Conservation (phyloP, 176 grass and related monocot species). For the Miscanthus lutarioriparius region DNA sequence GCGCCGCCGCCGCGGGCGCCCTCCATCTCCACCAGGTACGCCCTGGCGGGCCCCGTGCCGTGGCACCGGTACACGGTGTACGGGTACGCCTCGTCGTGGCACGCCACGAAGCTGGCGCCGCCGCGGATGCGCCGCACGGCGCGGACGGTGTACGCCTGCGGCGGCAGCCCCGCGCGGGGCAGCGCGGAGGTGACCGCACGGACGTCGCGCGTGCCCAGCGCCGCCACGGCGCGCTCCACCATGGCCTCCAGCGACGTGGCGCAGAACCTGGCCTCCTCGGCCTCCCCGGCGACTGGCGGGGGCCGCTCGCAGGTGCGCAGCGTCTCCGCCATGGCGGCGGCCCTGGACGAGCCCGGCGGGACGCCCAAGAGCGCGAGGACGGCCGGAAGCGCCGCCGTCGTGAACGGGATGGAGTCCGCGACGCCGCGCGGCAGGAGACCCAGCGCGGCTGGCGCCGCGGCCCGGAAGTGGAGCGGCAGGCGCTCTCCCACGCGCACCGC, state of each 20-base stretch:
- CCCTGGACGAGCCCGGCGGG: neutral
- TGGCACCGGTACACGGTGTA: slow-evolving; percentile 60
- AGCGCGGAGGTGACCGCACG: slow-evolving; percentile 26
- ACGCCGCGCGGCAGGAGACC: slow-evolving; percentile 34
- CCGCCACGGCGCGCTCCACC: slow-evolving; percentile 34
- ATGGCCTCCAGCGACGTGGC: slow-evolving; percentile 49
- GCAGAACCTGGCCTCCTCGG: slow-evolving; percentile 48
- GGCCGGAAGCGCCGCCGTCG: slow-evolving; percentile 12
- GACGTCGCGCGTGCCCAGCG: slow-evolving; percentile 40
- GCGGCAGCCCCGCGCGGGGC: slow-evolving; percentile 31
- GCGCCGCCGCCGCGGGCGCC: neutral
- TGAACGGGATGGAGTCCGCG: slow-evolving; percentile 41
- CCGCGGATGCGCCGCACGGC: slow-evolving; percentile 15
- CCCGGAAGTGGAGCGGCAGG: slow-evolving; percentile 39
- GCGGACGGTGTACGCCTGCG: slow-evolving; percentile 29
- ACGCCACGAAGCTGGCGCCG: slow-evolving; percentile 40
- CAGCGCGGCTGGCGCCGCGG: neutral
- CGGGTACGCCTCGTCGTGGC: slow-evolving; percentile 47
- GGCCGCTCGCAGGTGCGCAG: slow-evolving; percentile 33
- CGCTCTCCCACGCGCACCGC: slow-evolving; percentile 43
- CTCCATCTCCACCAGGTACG: slow-evolving; percentile 52
- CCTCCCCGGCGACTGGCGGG: neutral
- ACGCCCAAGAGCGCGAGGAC: slow-evolving; percentile 19
- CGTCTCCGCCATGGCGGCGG: slow-evolving; percentile 22
- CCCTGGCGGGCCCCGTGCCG: slow-evolving; percentile 46